Base-by-base conservation (phyloP, 2,329 filamentous ascomycete species). In the Chrysosporium keratinophilum region DNA sequence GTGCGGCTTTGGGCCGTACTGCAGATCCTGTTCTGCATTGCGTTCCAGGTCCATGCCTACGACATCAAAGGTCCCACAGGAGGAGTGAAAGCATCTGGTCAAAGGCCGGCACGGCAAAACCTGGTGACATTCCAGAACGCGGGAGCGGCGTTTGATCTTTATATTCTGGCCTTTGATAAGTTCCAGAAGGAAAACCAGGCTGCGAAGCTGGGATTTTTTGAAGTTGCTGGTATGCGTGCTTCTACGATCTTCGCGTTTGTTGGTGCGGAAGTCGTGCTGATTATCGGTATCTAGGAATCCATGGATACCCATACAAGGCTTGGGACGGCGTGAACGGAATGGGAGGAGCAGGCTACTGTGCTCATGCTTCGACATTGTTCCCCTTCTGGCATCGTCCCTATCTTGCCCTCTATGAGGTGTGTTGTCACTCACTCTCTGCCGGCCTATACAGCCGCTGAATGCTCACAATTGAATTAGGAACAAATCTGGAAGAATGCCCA, bases 331-430 rank as follows among this genome's bases (percentile, higher is more conserved):
- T 73, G 0, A 59, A 66, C 47, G 71, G 75, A 1, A 63, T 73
- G 1, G 79, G 78, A 1, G 70, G 74, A 39, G 74, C 77, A 14
- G 88, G 87, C 48, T 94, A 89, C 66, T 94, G 88, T 66, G 80
- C 80, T 12, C 88, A 95, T 68, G 79, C 76, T 20, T 86, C 85
- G 1, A 80, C 84, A 40, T 72, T 93, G 14, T 93, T 95, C 65
- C 80, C 84, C 39, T 78, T 83, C 39, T 94, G 88, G 88, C 88
- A 95, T 74, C 80, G 88, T 48, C 85, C 87, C 0, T 94, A 91
- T 67, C 73, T 93, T 53, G 74, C 79, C 9, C 69, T 84, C 9
- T 81, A 72, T 58, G 76, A 85, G 70, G 78, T 79, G 60, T 47
- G 63, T 50, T 20, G 33, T 19, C 44, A 10, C n/a, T 31, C 2